Evolutionary conservation across 257 asterid species (phyloP), one percentile per base, ranked within the genome.

Genomic region (Thymus quinquecostatus): DNA sequence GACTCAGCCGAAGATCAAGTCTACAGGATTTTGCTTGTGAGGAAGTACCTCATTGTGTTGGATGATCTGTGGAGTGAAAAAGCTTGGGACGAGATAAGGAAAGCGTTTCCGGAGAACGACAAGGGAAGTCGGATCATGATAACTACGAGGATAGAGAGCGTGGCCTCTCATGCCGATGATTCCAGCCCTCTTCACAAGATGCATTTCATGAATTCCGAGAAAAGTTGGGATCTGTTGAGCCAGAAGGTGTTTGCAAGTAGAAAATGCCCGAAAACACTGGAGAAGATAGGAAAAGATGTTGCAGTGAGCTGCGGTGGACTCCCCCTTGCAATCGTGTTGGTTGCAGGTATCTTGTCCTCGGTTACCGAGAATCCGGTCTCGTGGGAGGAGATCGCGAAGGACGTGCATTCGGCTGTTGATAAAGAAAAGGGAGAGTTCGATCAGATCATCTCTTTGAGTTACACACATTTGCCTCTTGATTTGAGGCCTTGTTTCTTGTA

Each of bases 311-410:
- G 75, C 5, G 29, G 60, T 32, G 75, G 75, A 6, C 27, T 70
- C 1, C 68, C 75, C 1, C 75, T 70, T 32, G 75, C 75, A 10
- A n/a, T 70, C 45, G 75, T 45, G 7, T 8, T 70, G 36, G 11
- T 70, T 47, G 67, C 49, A 0, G 75, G 67, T 1, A 10, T 70
- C 6, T 9, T 70, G 6, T 59, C 68, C 29, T 3, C 38, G 0
- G 60, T 44, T 1, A 33, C 10, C 9, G 10, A 13, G 60, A 70
- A 38, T 32, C 14, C 0, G 47, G 38, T 1, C 5, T 29, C 32
- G 1, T 56, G 74, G 69, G 21, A 47, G 21, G 10, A 62, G 2
- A 12, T 71, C 27, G 32, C 38, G 0, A 14, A 21, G 0, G 50
- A 34, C 21, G 29, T 71, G 3, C 3, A 2, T 11, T 60, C 33